These are phyloP conservation scores for Endoconidiophora laricicola DNA, from an alignment of 2,329 filamentous ascomycete species.

Conservation along the genomic window DNA sequence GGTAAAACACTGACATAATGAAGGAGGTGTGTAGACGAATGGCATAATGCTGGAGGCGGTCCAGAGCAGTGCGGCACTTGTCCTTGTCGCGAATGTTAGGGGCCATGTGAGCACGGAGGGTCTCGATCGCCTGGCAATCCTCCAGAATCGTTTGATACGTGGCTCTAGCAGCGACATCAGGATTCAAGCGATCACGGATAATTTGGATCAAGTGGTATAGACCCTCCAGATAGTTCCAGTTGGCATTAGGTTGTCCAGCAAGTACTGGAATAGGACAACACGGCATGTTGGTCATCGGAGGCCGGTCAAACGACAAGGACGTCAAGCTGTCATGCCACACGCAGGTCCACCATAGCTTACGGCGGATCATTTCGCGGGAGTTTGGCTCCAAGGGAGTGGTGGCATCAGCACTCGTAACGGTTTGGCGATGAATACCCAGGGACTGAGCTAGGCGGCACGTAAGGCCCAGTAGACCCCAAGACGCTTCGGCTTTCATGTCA, in stretches of 20 bases:
- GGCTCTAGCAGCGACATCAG: slow-evolving; percentile 32
- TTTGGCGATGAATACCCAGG: slow-evolving; percentile 38
- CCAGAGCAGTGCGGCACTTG: slow-evolving; percentile 44
- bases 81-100: slow-evolving; percentile 42
- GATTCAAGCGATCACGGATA: slow-evolving; percentile 40
- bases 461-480: slow-evolving; percentile 47
- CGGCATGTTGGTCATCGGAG: slow-evolving; percentile 45
- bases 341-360: slow-evolving; percentile 47
- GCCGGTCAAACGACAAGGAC: slow-evolving; percentile 49
- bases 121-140: slow-evolving; percentile 38
- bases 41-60: slow-evolving; percentile 47
- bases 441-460: slow-evolving; percentile 50
- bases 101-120: slow-evolving; percentile 30
- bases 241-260: slow-evolving; percentile 26
- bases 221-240: slow-evolving; percentile 43
- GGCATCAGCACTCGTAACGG: slow-evolving; percentile 30
- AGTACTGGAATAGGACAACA: slow-evolving; percentile 36
- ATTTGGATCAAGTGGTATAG: slow-evolving; percentile 49
- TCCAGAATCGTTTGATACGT: slow-evolving; percentile 39
- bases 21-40: slow-evolving; percentile 49
- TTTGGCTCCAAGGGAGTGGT: slow-evolving; percentile 26
- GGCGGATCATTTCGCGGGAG: slow-evolving; percentile 37
- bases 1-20: slow-evolving; percentile 47
- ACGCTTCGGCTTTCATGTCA: slow-evolving; percentile 54
- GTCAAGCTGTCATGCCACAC: slow-evolving; percentile 52